Evolutionary conservation across 257 asterid species (phyloP).

Genomic region (Cynanchum wilfordii): DNA sequence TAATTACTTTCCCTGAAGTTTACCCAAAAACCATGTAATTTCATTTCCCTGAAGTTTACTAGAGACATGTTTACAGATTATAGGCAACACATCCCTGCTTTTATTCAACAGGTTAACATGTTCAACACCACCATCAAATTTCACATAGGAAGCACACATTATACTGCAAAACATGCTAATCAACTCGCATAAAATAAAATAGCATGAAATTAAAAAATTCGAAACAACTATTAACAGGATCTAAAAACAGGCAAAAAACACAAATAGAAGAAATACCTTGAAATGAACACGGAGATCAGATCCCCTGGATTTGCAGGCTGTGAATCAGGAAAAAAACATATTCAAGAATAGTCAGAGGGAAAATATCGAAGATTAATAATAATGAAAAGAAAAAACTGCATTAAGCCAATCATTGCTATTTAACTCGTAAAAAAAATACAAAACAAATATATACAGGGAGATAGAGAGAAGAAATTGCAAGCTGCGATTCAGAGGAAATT

Average conservation of each 20-base stretch:
- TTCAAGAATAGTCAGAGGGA: not conserved
- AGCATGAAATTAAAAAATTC: not conserved
- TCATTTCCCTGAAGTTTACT: constrained; percentile 52
- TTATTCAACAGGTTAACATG: constrained; percentile 32
- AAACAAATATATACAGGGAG: no score
- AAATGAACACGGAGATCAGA: constrained; percentile 70
- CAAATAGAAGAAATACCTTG: constrained; percentile 34
- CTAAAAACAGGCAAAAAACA: no score
- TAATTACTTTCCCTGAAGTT: constrained; percentile 31
- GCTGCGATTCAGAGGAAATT: no score
- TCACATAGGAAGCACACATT: not conserved
- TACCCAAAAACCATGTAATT: constrained; percentile 58
- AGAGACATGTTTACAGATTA: constrained; percentile 38
- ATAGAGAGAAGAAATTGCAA: not conserved
- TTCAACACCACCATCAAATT: not conserved
- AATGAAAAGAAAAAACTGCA: no score
- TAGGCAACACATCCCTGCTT: constrained; percentile 60
- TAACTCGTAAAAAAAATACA: no score
- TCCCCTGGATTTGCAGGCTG: constrained; percentile 91
- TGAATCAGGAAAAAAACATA: constrained; percentile 4
- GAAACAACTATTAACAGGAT: no score
- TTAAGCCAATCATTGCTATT: no score
- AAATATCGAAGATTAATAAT: no score
- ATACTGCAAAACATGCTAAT: no score
- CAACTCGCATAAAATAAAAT: no score